Base-by-base conservation (phyloP, 2,329 filamentous ascomycete genomes). In the Whalleya microplaca region DNA sequence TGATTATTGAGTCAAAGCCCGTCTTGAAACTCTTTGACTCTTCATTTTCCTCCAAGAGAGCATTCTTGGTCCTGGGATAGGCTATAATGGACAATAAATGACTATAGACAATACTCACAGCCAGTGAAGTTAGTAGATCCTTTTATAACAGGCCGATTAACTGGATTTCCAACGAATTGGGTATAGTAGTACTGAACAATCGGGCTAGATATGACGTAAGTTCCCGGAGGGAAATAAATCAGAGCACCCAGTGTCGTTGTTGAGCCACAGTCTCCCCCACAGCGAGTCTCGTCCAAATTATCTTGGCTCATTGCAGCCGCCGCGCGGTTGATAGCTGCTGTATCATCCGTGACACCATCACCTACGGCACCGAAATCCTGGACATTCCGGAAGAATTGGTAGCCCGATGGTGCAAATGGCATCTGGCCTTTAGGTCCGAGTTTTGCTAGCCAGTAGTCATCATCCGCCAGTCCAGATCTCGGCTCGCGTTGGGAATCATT, bases 111-210 rank as follows among this genome's bases (percentile, higher is more conserved):
- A n/a, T n/a, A n/a, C n/a, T n/a, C n/a, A n/a, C n/a, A n/a, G n/a
- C 59, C 59, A 2, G 75, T 75, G 67, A 91, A 91, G 44, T 76
- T 76, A 10, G 79, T 64, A 0, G 78, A 68, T 3, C 81, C 84
- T 69, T 87, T 86, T 66, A 90, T 78, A 0, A 81, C 81, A 1
- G 88, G 87, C 37, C 83, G 68, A 61, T 80, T 75, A 58, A 79
- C 71, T 14, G 85, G 82, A 14, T 51, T 43, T 2, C 55, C 51
- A 6, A 58, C 42, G n/a, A 58, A 53, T 73, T 91, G 86, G 48
- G 88, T 65, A 14, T 40, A 47, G 42, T 51, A 65, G 19, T 20
- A 55, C 32, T 49, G 45, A 14, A 56, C 45, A 7, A 65, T 56
- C 12, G 63, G 47, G 9, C 32, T 46, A 21, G 43, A 51, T 16